Evolutionary conservation across 257 asterid genomes (phyloP), one percentile per base, ranked within the genome.

Genomic region (Forsythia suspensa): DNA sequence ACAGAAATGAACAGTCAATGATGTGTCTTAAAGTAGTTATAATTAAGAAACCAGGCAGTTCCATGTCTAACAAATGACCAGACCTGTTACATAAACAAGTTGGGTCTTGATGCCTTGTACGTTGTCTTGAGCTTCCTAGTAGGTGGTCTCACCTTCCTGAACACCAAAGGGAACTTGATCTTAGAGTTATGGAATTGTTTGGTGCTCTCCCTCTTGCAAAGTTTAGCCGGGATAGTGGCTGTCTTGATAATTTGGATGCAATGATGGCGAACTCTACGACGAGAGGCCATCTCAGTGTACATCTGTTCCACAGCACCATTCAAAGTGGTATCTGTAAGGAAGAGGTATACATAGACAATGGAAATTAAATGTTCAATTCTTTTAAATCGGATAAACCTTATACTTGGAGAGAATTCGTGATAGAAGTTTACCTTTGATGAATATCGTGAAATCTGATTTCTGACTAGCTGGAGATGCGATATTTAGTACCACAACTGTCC

Each of bases 271-370:
- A 93, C 98, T 80, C 96, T 85, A 79, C 90, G 98, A 20, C 98
- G 98, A 57, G 98, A 93, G 74, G 98, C 98, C 98, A 93, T 93
- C 88, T 93, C 97, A 18, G 89, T 91, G 80, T 93, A 93, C 98
- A 93, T 93, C 86, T 93, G 98, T 82, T 91, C 98, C 18, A 91
- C 92, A 4, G 79, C 91, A 6, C 97, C 98, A 29, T 93, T 93
- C 89, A 93, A 76, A 21, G 97, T 93, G 55, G 97, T 93, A 15
- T 91, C 98, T n/a, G n/a, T n/a, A n/a, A n/a, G n/a, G n/a, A n/a
- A n/a, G n/a, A n/a, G n/a, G n/a, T n/a, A n/a, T n/a, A n/a, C n/a
- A n/a, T n/a, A n/a, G n/a, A n/a, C n/a, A n/a, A n/a, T n/a, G n/a
- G n/a, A n/a, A n/a, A n/a, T n/a, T n/a, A n/a, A n/a, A n/a, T n/a